phyloP scores from a whole-genome alignment of 768 basidiomycete species.

The Hericium rajendrae region DNA sequence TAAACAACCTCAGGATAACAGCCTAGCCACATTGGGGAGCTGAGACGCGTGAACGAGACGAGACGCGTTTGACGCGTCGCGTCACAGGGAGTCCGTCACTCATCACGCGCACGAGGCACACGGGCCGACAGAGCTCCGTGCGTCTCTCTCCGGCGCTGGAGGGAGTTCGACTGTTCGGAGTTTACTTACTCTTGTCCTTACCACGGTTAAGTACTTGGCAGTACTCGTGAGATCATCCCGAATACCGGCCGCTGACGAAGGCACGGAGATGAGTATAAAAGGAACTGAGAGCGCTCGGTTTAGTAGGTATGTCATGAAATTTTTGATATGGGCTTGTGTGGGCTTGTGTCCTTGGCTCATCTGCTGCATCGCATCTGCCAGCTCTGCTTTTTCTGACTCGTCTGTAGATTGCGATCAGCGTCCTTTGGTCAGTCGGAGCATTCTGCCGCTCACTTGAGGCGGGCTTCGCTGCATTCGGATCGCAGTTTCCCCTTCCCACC shows the following conservation, averaged over 20 bases:
- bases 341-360: background rate
- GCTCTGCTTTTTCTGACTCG: background rate
- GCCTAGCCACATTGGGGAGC: no score
- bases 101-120: background rate
- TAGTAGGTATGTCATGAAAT: background rate
- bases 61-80: background rate
- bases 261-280: background rate
- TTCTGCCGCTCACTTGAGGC: no score
- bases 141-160: background rate
- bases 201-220: background rate
- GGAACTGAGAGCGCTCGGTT: background rate
- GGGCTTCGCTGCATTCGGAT: no score
- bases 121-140: background rate
- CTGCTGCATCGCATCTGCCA: background rate
- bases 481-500: no score
- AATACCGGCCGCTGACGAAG: background rate
- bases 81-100: background rate
- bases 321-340: background rate
- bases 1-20: no score
- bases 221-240: background rate
- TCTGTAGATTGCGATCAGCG: no score
- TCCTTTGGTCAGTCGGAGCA: no score
- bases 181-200: background rate
- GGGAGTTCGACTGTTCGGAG: background rate
- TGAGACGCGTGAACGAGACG: background rate